A percentile compares a stretch with the other conserved stretches of the same genome.
Evolutionary conservation across 129 eudicot species (phyloP).

Genomic region (Ambrosia trifida): DNA sequence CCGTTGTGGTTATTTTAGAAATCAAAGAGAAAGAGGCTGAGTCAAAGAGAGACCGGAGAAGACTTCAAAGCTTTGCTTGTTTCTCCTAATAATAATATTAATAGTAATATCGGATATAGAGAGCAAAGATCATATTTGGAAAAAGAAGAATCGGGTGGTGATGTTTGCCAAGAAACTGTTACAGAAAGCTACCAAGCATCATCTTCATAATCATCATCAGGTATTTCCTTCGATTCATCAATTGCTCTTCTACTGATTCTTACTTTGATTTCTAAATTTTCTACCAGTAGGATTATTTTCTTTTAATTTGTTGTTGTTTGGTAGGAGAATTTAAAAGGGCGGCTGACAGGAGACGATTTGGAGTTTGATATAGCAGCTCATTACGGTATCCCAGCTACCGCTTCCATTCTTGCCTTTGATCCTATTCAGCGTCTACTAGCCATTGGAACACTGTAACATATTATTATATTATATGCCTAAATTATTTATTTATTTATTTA

Average conservation of each 20-base stretch:
- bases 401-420: constrained; percentile 86
- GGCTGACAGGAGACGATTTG: constrained; percentile 55
- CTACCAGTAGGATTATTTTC: too few relatives aligned
- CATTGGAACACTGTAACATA: constrained; percentile 91
- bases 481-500: not conserved
- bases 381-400: constrained; percentile 84
- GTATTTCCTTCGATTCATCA: constrained; percentile 2
- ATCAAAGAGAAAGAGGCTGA: constrained; percentile 20
- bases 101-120: too few relatives aligned
- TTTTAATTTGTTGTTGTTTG: not conserved
- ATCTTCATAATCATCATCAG: constrained; percentile 29
- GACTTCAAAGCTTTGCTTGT: constrained; percentile 32
- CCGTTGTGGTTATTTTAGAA: too few relatives aligned
- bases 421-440: constrained; percentile 88
- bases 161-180: constrained; percentile 84
- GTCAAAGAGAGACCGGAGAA: constrained; percentile 31
- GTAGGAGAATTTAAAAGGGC: constrained; percentile 41
- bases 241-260: constrained; percentile 16
- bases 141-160: constrained; percentile 14
- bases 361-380: constrained; percentile 61
- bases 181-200: constrained; percentile 64
- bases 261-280: not conserved
- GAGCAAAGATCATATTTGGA: constrained; percentile 17
- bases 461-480: too few relatives aligned
- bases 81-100: constrained; percentile 1